Evolutionary conservation across 108 stramenopile species (phyloP).

Genomic region (Stephanodiscus minutulus): DNA sequence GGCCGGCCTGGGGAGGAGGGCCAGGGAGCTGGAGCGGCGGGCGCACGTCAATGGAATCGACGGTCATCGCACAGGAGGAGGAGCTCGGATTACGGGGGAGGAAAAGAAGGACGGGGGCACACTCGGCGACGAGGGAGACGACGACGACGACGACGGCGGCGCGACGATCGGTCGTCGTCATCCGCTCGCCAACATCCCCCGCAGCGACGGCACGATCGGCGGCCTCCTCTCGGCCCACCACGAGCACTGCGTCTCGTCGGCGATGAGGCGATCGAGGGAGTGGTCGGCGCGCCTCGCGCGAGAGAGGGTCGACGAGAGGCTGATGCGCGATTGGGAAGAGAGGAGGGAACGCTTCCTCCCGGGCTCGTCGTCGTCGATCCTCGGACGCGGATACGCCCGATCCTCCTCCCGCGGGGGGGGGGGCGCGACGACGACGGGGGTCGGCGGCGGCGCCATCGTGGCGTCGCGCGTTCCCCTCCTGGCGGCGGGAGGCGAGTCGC

Average conservation of each 20-base stretch:
- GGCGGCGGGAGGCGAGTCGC: no score
- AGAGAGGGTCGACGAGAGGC: constrained; percentile 13
- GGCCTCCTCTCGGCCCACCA: constrained; percentile 24
- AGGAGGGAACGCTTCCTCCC: background rate
- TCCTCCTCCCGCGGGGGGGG: constrained; percentile 16
- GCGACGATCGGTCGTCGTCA: background rate
- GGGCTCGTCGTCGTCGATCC: constrained; percentile 7
- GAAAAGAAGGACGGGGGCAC: constrained; percentile 11
- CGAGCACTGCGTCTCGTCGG: constrained; percentile 22
- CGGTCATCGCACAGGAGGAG: background rate
- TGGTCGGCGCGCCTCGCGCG: background rate
- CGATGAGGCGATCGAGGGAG: constrained; percentile 6
- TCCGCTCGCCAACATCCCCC: background rate
- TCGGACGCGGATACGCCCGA: constrained; percentile 15
- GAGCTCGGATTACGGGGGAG: constrained; percentile 2
- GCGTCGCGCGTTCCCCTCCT: constrained; percentile 16
- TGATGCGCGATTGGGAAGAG: constrained; percentile 14
- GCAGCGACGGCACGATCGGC: background rate
- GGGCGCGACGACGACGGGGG: no score
- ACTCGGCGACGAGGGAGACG: background rate
- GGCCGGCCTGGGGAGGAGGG: constrained; percentile 32
- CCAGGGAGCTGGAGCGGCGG: constrained; percentile 31
- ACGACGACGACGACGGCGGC: background rate
- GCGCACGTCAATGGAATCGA: background rate
- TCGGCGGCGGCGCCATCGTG: background rate